Conservation (phyloP, 176 grass and related monocot species). For the Phoenix dactylifera region DNA sequence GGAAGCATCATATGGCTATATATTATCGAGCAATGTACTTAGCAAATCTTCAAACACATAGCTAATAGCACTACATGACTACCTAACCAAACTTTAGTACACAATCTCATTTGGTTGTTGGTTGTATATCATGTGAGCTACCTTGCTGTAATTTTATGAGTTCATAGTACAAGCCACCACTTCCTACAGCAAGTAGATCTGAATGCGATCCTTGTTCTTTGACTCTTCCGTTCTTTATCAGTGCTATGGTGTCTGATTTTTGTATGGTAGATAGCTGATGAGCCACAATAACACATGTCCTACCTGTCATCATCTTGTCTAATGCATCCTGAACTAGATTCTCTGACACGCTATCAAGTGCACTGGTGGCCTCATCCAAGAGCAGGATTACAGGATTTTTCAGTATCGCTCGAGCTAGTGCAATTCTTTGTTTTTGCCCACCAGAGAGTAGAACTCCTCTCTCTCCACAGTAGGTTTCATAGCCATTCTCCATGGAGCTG, state of each 20-base stretch:
- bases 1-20: no score
- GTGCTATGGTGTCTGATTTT: constrained; percentile 31
- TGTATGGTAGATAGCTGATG: constrained; percentile 43
- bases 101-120: no score
- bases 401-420: constrained; percentile 41
- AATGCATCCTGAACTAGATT: constrained; percentile 41
- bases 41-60: no score
- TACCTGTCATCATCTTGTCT: constrained; percentile 38
- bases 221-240: constrained; percentile 35
- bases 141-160: constrained; percentile 39
- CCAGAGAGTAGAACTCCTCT: constrained; percentile 46
- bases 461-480: constrained; percentile 39
- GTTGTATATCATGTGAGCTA: neutral
- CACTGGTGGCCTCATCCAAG: constrained; percentile 16
- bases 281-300: constrained; percentile 47
- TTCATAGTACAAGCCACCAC: constrained; percentile 38
- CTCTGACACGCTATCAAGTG: constrained; percentile 28
- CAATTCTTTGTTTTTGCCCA: constrained; percentile 49
- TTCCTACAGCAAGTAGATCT: constrained; percentile 30
- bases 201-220: constrained; percentile 38
- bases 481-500: constrained; percentile 42
- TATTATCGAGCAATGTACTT: no score
- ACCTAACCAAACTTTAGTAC: no score
- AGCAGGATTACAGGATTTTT: constrained; percentile 36
- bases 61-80: no score